Conservation (phyloP, 75 land plant species). For the Sequoia sempervirens region DNA sequence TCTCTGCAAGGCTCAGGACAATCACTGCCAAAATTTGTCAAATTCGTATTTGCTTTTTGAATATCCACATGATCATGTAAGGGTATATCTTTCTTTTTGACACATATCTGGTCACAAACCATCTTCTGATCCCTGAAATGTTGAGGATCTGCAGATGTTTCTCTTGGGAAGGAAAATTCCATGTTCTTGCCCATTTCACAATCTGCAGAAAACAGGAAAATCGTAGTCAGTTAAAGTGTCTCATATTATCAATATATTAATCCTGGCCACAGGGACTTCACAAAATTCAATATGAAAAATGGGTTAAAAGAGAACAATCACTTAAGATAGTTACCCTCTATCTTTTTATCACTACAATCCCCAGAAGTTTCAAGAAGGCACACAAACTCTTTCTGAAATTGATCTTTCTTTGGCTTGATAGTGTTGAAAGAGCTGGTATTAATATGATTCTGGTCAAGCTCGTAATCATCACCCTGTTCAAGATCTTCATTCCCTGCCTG, state of each 20-base stretch:
- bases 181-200: conserved; percentile 5
- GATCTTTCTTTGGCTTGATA: neutral
- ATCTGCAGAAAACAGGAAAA: neutral
- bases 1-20: conserved; percentile 14
- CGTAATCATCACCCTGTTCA: neutral
- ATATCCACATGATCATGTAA: neutral
- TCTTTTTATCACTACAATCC: neutral
- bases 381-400: neutral
- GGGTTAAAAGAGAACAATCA: neutral
- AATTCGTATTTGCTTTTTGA: neutral
- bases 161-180: neutral
- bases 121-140: neutral
- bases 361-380: neutral
- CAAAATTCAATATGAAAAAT: neutral
- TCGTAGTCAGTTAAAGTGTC: neutral
- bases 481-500: neutral
- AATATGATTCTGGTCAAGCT: neutral
- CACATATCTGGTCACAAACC: neutral
- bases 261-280: neutral
- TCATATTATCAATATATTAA: neutral
- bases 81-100: neutral
- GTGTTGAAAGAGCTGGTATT: neutral
- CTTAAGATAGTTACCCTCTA: neutral
- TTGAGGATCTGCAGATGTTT: conserved; percentile 5
- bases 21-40: neutral